Evolutionary conservation across 495 filamentous ascomycete genomes (phyloP).

Genomic region (Xanthoparmelia taractica): DNA sequence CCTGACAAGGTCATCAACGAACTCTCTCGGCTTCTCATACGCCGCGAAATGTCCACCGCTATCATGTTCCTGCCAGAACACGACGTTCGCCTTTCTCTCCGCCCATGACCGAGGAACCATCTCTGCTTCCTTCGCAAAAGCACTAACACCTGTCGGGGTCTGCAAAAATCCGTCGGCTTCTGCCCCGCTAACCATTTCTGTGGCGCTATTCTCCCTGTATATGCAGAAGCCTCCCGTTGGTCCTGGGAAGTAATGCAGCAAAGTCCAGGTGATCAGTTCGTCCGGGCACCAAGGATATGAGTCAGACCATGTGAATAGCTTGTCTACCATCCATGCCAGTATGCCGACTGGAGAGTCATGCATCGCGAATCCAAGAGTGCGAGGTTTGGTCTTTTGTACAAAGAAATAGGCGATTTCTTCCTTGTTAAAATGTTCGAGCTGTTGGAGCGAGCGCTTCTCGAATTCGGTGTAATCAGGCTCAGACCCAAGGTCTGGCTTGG

Average conservation of each 20-base stretch:
- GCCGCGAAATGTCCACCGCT: conserved; percentile 37
- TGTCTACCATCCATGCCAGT: conserved; percentile 30
- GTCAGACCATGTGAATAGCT: conserved; percentile 27
- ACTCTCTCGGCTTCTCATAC: conserved; percentile 31
- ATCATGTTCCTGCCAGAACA: conserved; percentile 30
- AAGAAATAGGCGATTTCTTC: conserved; percentile 23
- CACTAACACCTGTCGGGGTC: conserved; percentile 24
- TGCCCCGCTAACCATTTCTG: conserved; percentile 9
- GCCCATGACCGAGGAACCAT: conserved; percentile 27
- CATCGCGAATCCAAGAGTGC: conserved; percentile 25
- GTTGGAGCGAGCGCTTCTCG: conserved; percentile 17
- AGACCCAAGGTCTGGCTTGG: background rate
- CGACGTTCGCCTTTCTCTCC: conserved; percentile 24
- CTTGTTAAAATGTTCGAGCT: conserved; percentile 19
- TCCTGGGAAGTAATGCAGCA: conserved; percentile 31
- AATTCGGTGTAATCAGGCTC: conserved; percentile 23
- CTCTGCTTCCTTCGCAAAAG: conserved; percentile 28
- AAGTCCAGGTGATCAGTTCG: conserved; percentile 29
- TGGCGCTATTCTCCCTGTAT: conserved; percentile 24
- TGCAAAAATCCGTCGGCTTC: conserved; percentile 11
- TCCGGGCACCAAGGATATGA: conserved; percentile 25
- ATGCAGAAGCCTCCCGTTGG: conserved; percentile 24
- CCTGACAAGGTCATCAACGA: conserved; percentile 30
- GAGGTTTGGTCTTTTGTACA: conserved; percentile 26
- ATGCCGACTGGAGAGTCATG: conserved; percentile 28